Evolutionary conservation across 371 early-diverging fungal genomes (phyloP), one percentile per base, ranked within the genome.

Genomic region (Zancudomyces culisetae): DNA sequence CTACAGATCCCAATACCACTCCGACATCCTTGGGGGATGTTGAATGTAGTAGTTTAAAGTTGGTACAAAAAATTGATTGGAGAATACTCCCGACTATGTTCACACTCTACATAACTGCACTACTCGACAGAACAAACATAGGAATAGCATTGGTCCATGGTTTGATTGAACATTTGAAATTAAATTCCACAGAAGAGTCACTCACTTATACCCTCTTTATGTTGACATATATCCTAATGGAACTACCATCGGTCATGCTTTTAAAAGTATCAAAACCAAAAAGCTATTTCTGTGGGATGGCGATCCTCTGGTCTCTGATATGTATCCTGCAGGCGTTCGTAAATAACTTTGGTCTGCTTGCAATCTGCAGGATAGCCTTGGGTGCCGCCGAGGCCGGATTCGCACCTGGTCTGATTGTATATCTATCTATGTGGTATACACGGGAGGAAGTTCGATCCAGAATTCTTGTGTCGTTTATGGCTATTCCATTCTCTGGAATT

Each of bases 91-190:
- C 85, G 12, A 69, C 76, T 63, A 66, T 80, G 46, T 66, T 73
- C 50, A 59, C 73, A 27, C 70, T 75, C 15, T 81, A 80, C 54
- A 69, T 81, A 51, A 72, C 77, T 42, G 74, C 73, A 45, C 78
- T 75, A 55, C 55, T 85, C 19, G 82, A 81, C 60, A 72, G 82
- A 50, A 73, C 74, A 49, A 85, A 81, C 51, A 79, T 83, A 63
- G 79, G 55, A 19, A 41, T 26, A 6, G 43, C 55, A 3, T 15
- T 19, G 23, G 24, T 22, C 20, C 27, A 43, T 51, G 51, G 51
- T 6, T 24, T 51, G 22, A 4, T 13, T 41, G 51, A 51, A 24
- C 18, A 26, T 24, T 21, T 51, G 10, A 51, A 43, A 21, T 51
- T 51, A 15, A 42, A 28, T 4, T 12, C 41, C 3, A 41, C 42